Conservation (phyloP, 257 asterid genomes). For the Solanum commersonii region DNA sequence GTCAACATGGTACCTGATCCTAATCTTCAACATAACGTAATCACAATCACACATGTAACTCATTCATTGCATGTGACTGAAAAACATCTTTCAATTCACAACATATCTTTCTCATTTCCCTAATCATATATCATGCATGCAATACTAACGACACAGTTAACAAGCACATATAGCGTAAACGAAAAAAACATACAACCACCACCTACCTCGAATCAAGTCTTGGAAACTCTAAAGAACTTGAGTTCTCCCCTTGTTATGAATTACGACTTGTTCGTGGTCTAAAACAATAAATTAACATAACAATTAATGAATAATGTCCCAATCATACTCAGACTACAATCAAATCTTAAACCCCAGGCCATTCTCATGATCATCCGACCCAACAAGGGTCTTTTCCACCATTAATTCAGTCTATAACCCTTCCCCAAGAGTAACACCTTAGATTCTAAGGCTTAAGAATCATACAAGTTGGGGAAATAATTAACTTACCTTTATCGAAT, state of each 20-base stretch:
- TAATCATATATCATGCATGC: background rate
- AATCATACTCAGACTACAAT: too few species aligned
- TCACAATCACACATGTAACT: background rate
- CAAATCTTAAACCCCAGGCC: too few species aligned
- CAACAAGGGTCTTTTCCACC: background rate
- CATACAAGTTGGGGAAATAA: background rate
- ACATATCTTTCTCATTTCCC: background rate
- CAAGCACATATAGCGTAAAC: too few species aligned
- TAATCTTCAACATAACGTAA: background rate
- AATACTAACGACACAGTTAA: background rate
- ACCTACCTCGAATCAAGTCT: background rate
- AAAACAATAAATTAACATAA: too few species aligned
- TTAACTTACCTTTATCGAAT: too few species aligned
- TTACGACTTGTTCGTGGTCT: background rate
- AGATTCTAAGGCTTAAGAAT: background rate
- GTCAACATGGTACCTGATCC: background rate
- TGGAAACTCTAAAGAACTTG: background rate
- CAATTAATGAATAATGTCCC: too few species aligned
- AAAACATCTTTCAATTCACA: background rate
- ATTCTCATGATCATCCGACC: background rate
- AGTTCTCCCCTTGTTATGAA: background rate
- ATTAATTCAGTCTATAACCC: background rate
- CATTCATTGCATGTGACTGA: background rate
- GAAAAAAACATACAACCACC: background rate
- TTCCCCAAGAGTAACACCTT: background rate